Evolutionary conservation across 164 flowering plant species (phyloP), one percentile per base, ranked within the genome.

Genomic region (Vitis amurensis): DNA sequence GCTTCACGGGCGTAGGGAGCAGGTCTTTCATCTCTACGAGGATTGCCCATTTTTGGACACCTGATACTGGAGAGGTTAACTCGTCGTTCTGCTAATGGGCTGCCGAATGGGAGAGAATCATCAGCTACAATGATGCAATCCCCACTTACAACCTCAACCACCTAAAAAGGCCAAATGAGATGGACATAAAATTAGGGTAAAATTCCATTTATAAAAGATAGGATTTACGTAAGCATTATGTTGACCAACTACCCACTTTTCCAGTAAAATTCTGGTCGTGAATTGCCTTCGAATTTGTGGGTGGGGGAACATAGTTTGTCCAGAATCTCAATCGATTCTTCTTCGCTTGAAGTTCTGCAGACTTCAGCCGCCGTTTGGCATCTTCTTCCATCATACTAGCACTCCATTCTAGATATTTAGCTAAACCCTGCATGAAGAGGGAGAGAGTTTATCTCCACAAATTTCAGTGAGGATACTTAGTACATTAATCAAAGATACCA

Each of bases 141-240:
- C 27, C 97, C 99, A 80, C 98, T 93, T n/a, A 90, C 97, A 86
- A 93, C 95, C 81, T 96, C 99, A 62, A 96, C 93, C 11, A 95
- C 99, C 99, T 95, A 69, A 27, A 68, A 44, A 61, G 51, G 12
- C 5, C 12, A 77, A 3, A 63, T 17, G 11, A 27, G 62, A 19
- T 44, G 14, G 44, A 61, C 52, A 8, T 48, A 13, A 29, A 14
- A 2, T 15, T 10, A 17, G 5, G 30, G 37, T 23, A 48, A 59
- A 11, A 11, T 3, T 50, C 10, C 1, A 44, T 10, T 3, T 1
- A 50, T 17, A 61, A 12, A 23, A 67, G 12, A 14, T 23, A 57
- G 7, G n/a, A 55, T 14, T 62, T 55, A 44, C 11, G 8, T 23
- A 60, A 55, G 15, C 49, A 63, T 16, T 31, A 10, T 11, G 11